Evolutionary conservation across 192 early-diverging fungal species (phyloP), one percentile per base, ranked within the genome.

Genomic region (Coemansia sp.): DNA sequence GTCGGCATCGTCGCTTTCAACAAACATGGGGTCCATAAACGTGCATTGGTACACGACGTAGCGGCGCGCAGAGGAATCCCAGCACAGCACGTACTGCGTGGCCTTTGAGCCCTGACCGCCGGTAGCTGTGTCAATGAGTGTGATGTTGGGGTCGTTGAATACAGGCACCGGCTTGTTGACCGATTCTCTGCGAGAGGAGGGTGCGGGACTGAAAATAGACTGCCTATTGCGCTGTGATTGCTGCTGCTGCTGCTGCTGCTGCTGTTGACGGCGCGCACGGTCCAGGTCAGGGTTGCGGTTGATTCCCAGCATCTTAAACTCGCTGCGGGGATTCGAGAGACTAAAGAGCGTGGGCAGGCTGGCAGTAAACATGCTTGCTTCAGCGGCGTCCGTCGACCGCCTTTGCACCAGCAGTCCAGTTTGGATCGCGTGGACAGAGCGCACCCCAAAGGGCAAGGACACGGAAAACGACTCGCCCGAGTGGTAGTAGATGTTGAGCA

Each of bases 291-390:
- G 32, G 4, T 53, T 28, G 0, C 54, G 55, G 22, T 55, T 53
- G 8, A 74, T 30, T 7, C 71, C 71, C 17, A 74, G 54, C 64
- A 74, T 63, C 32, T 52, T 76, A 24, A 76, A 76, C 43, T 76
- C 67, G 36, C 61, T 44, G 9, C 56, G 64, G 8, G 67, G 60
- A 1, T 67, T 53, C 7, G 60, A 56, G 41, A 76, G 30, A 39
- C 72, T 69, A 50, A 76, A 76, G 30, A 69, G 48, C 14, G 50
- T 60, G 5, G 66, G 66, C 23, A 69, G 29, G 20, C 34, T 52
- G n/a, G 46, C 24, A 2, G 53, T 34, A 53, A 64, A 56, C 25
- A 37, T 10, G 26, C 50, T 49, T 22, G 18, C 25, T 11, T 62
- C 57, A 2, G 53, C 6, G 9, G 47, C 20, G 14, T 54, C 60